Evolutionary conservation across 1,284 basidiomycete genomes (phyloP).

Genomic region (Marasmius oreades): DNA sequence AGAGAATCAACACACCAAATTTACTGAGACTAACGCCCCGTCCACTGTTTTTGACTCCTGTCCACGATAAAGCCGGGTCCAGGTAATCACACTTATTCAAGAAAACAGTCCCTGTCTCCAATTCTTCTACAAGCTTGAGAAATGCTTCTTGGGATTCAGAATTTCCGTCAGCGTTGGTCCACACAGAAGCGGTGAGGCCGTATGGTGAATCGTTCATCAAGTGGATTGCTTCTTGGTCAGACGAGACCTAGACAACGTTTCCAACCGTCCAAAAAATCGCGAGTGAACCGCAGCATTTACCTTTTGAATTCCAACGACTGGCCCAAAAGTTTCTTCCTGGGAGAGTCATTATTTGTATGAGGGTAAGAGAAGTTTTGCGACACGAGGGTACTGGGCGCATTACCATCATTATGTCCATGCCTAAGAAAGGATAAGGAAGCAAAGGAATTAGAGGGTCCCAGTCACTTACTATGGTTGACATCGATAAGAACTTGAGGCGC

Average conservation of each 20-base stretch:
- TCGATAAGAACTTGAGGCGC: constrained; percentile 87
- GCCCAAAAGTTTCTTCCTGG: constrained; percentile 86
- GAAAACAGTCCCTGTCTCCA: constrained; percentile 91
- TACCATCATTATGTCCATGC: constrained; percentile 88
- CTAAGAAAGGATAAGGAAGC: constrained; percentile 31
- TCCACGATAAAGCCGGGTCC: constrained; percentile 92
- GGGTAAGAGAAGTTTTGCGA: neutral
- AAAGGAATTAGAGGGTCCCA: neutral
- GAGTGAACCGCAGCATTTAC: constrained; percentile 31
- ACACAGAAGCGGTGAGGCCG: constrained; percentile 90
- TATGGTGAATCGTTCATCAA: constrained; percentile 98
- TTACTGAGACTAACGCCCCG: constrained; percentile 86
- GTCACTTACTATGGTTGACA: constrained; percentile 78
- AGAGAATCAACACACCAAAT: constrained; percentile 60
- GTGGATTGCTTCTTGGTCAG: constrained; percentile 80
- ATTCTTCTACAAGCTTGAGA: constrained; percentile 62
- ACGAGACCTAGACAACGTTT: constrained; percentile 49
- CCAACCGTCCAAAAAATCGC: neutral
- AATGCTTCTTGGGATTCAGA: constrained; percentile 66
- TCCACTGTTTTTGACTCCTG: constrained; percentile 91
- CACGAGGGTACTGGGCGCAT: neutral
- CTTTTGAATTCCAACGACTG: constrained; percentile 89
- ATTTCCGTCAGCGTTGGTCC: constrained; percentile 74
- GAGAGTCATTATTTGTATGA: neutral
- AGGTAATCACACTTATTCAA: constrained; percentile 87